Percentiles rank a stretch among this genome's conserved stretches.
Evolutionary conservation across 2,329 filamentous ascomycete species (phyloP).

Genomic region (Ophiostoma sp.): DNA sequence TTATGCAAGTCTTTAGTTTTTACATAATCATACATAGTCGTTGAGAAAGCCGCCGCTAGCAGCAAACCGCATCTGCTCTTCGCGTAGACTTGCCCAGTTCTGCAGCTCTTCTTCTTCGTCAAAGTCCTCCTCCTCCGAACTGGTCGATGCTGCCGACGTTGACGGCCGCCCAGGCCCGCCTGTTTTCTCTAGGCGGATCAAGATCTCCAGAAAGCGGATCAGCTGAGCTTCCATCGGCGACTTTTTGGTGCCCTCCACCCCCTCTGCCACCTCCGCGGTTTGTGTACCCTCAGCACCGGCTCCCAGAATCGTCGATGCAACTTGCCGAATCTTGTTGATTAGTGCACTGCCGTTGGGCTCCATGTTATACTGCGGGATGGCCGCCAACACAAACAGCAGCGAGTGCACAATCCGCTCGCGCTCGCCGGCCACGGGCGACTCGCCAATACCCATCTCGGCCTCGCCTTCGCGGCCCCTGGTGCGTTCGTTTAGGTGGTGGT

Average conservation of each 20-base stretch:
- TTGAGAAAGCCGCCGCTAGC: constrained; percentile 29
- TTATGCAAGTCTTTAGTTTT: neutral
- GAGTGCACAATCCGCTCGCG: constrained; percentile 77
- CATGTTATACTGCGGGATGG: constrained; percentile 78
- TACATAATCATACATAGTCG: neutral
- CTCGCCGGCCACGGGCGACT: constrained; percentile 50
- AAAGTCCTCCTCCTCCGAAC: constrained; percentile 33
- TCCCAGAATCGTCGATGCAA: constrained; percentile 68
- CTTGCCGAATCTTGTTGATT: constrained; percentile 80
- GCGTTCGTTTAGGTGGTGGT: constrained; percentile 67
- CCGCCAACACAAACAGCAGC: constrained; percentile 66
- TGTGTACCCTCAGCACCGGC: neutral
- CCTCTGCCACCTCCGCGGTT: neutral
- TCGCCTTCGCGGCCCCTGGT: constrained; percentile 49
- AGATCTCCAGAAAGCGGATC: constrained; percentile 64
- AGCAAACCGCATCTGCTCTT: constrained; percentile 61
- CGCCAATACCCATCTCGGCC: neutral
- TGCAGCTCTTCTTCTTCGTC: constrained; percentile 63
- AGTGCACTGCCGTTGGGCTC: constrained; percentile 62
- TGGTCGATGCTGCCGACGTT: neutral
- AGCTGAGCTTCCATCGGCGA: constrained; percentile 59
- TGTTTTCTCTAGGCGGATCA: constrained; percentile 67
- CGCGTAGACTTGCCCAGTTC: constrained; percentile 72
- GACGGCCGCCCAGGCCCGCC: constrained; percentile 33
- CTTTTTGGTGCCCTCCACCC: constrained; percentile 37